phyloP scores from a whole-genome alignment of 495 filamentous ascomycete genomes.

The Wilcoxina mikolae region DNA sequence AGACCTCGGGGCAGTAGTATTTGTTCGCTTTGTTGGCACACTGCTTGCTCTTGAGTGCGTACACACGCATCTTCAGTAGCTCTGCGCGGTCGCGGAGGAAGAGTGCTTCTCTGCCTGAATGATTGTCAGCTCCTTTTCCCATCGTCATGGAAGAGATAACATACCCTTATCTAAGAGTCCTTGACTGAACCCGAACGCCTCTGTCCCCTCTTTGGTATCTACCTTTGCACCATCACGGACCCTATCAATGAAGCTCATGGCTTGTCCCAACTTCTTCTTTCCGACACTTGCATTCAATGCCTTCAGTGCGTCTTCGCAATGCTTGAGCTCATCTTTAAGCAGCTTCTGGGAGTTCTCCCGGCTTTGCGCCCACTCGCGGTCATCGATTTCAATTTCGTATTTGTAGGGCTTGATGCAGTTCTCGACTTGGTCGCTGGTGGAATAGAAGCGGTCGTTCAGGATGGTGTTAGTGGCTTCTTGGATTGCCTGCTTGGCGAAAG shows the following conservation, averaged over 20 bases:
- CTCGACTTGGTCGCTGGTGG: slow-evolving; percentile 95
- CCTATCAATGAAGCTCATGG: slow-evolving; percentile 79
- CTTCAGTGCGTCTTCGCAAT: slow-evolving; percentile 66
- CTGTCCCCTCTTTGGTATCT: slow-evolving; percentile 65
- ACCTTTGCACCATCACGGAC: slow-evolving; percentile 71
- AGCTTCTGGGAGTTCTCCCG: slow-evolving; percentile 62
- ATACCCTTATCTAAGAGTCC: slow-evolving; percentile 66
- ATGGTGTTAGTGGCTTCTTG: slow-evolving; percentile 76
- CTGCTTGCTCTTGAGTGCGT: slow-evolving; percentile 73
- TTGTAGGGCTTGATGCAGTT: slow-evolving; percentile 99
- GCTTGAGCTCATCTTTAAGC: slow-evolving; percentile 67
- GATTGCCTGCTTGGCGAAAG: slow-evolving; percentile 81
- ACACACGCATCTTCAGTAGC: slow-evolving; percentile 74
- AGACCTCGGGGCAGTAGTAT: slow-evolving; percentile 93
- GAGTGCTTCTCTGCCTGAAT: slow-evolving; percentile 66
- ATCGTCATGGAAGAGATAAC: slow-evolving; percentile 9
- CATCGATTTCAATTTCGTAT: slow-evolving; percentile 87
- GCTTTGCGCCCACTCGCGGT: slow-evolving; percentile 70
- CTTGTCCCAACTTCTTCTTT: slow-evolving; percentile 69
- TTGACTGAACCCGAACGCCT: slow-evolving; percentile 83
- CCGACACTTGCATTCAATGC: slow-evolving; percentile 58
- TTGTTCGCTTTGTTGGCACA: slow-evolving; percentile 71
- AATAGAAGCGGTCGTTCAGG: slow-evolving; percentile 85
- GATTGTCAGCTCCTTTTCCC: slow-evolving; percentile 14
- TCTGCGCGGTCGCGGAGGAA: slow-evolving; percentile 86